phyloP scores from a whole-genome alignment of 2,329 filamentous ascomycete species.

The Fusarium ramigenum region DNA sequence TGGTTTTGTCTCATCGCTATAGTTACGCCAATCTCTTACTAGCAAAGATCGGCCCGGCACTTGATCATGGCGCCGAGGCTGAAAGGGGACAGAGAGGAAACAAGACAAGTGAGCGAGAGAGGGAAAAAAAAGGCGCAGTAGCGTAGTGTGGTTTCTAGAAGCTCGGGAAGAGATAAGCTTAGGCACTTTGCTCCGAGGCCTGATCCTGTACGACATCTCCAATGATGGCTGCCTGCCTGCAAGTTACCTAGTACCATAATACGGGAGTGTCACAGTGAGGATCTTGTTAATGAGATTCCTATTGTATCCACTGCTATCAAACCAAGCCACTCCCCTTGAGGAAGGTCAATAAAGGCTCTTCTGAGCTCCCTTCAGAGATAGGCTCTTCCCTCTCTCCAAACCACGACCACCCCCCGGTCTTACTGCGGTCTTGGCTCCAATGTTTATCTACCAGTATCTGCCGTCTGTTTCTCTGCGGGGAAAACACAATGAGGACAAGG shows the following conservation, averaged over 20 bases:
- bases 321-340: slow-evolving; percentile 23
- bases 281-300: background rate
- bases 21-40: background rate
- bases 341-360: slow-evolving; percentile 20
- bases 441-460: slow-evolving; percentile 37
- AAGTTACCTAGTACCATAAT: background rate
- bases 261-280: background rate
- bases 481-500: background rate
- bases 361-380: slow-evolving; percentile 8
- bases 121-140: background rate
- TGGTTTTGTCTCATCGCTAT: slow-evolving; percentile 1
- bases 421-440: slow-evolving; percentile 24
- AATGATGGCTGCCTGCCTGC: background rate
- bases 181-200: background rate
- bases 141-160: slow-evolving; percentile 12
- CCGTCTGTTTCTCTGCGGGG: slow-evolving; percentile 34
- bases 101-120: background rate
- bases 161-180: slow-evolving; percentile 18
- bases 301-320: slow-evolving; percentile 31
- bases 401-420: slow-evolving; percentile 6
- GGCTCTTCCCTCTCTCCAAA: background rate
- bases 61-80: background rate
- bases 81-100: background rate
- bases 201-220: background rate
- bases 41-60: slow-evolving; percentile 11